Percentiles rank a stretch among this genome's conserved stretches.
Conservation (phyloP, 768 basidiomycete genomes). For the Mycena rebaudengoi region DNA sequence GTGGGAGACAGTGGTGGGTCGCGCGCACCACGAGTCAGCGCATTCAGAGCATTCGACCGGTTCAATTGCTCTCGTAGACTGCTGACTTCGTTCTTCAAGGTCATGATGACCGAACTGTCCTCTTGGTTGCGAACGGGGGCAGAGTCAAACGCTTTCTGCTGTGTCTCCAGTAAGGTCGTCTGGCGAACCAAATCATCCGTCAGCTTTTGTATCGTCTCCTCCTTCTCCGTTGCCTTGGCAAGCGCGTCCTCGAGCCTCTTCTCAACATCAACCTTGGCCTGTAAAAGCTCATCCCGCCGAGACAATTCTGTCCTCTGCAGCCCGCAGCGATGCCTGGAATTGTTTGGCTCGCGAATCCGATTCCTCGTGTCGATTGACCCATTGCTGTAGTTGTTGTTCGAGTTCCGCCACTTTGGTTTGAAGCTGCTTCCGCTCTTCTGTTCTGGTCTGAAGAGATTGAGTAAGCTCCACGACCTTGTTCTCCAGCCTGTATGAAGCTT, state of each 20-base stretch:
- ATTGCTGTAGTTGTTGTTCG: slow-evolving; percentile 86
- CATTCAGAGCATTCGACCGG: slow-evolving; percentile 91
- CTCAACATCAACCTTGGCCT: slow-evolving; percentile 82
- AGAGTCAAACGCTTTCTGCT: slow-evolving; percentile 74
- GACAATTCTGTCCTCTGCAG: slow-evolving; percentile 75
- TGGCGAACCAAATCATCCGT: slow-evolving; percentile 80
- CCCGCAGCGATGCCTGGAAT: slow-evolving; percentile 72
- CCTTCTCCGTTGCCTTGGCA: slow-evolving; percentile 80
- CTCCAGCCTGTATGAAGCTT: slow-evolving; percentile 96
- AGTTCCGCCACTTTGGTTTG: slow-evolving; percentile 78
- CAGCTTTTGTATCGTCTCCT: slow-evolving; percentile 82
- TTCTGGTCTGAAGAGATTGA: slow-evolving; percentile 89
- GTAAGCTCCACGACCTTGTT: slow-evolving; percentile 99
- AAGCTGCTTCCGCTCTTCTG: slow-evolving; percentile 89
- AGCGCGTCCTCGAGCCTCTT: slow-evolving; percentile 80
- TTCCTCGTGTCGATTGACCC: slow-evolving; percentile 90
- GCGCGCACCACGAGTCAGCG: slow-evolving; percentile 78
- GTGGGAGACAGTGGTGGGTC: slow-evolving; percentile 86
- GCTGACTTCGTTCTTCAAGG: slow-evolving; percentile 92
- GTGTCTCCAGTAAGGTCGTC: slow-evolving; percentile 77
- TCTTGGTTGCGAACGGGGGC: slow-evolving; percentile 76
- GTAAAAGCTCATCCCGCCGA: slow-evolving; percentile 77
- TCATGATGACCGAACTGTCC: slow-evolving; percentile 86
- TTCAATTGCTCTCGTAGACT: slow-evolving; percentile 95
- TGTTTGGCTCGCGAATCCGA: slow-evolving; percentile 77